Evolutionary conservation across 2,329 filamentous ascomycete species (phyloP).

Genomic region (Botrytis deweyae): DNA sequence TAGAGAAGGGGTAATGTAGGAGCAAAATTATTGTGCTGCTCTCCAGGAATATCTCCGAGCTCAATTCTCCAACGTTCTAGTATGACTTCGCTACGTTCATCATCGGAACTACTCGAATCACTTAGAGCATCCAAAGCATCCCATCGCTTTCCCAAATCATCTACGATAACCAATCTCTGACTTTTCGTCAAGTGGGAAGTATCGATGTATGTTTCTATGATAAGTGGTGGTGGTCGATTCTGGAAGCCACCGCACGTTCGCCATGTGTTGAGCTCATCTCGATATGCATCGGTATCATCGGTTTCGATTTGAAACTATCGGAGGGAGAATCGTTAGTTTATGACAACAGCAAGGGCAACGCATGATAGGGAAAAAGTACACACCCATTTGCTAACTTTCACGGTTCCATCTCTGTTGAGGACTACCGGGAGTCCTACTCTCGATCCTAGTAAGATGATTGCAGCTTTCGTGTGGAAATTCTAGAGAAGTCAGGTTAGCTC

Average conservation of each 20-base stretch:
- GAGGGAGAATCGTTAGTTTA: constrained; percentile 15
- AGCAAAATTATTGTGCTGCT: constrained; percentile 56
- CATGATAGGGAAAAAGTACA: constrained; percentile 35
- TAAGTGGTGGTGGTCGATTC: constrained; percentile 75
- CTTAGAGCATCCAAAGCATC: constrained; percentile 84
- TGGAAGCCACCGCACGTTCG: constrained; percentile 74
- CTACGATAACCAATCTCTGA: constrained; percentile 82
- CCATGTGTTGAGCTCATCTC: constrained; percentile 79
- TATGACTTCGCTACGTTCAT: constrained; percentile 60
- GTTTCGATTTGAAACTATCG: constrained; percentile 89
- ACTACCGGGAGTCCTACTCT: constrained; percentile 64
- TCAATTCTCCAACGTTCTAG: constrained; percentile 90
- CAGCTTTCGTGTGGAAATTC: constrained; percentile 91
- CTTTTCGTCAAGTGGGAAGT: constrained; percentile 74
- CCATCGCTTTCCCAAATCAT: constrained; percentile 89
- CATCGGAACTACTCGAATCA: constrained; percentile 51
- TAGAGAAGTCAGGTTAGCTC: constrained; percentile 43
- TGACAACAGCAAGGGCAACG: neutral
- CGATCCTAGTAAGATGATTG: constrained; percentile 78
- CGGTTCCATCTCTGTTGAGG: constrained; percentile 54
- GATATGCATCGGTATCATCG: constrained; percentile 85
- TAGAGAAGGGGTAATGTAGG: constrained; percentile 79
- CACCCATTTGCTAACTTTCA: constrained; percentile 86
- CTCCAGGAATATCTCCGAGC: constrained; percentile 60
- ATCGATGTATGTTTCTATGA: constrained; percentile 90